Evolutionary conservation across 352 stramenopile genomes (phyloP).

Genomic region (Bremia lactucae): DNA sequence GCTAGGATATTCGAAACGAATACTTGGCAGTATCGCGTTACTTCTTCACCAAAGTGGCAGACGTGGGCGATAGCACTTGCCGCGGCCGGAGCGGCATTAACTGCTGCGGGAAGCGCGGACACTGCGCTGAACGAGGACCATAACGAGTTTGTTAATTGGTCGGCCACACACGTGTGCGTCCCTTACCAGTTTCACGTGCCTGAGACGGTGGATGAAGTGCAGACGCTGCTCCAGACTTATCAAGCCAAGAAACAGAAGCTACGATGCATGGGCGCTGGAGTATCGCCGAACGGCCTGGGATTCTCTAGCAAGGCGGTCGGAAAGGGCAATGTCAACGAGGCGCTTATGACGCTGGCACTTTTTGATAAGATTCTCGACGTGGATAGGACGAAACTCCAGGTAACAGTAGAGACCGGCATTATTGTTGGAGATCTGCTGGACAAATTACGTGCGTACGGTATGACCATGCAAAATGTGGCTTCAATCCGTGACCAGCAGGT

Average conservation of each 20-base stretch:
- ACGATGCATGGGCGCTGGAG: slow-evolving; percentile 90
- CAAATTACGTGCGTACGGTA: slow-evolving; percentile 60
- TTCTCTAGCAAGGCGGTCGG: slow-evolving; percentile 50
- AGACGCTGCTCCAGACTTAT: slow-evolving; percentile 45
- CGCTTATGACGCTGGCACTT: slow-evolving; percentile 88
- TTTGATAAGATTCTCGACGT: slow-evolving; percentile 89
- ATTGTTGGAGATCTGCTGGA: slow-evolving; percentile 71
- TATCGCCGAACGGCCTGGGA: slow-evolving; percentile 94
- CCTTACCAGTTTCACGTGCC: slow-evolving; percentile 57
- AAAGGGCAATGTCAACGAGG: slow-evolving; percentile 27
- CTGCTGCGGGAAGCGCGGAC: slow-evolving; percentile 10
- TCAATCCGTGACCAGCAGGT: slow-evolving; percentile 98
- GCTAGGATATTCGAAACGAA: too few relatives aligned
- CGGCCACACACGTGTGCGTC: slow-evolving; percentile 61
- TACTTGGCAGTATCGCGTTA: slow-evolving; percentile 5
- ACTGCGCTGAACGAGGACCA: slow-evolving; percentile 24
- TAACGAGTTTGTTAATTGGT: slow-evolving; percentile 77
- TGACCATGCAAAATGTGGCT: slow-evolving; percentile 98
- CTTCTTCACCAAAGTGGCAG: not conserved
- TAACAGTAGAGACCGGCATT: slow-evolving; percentile 85
- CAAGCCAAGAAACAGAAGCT: slow-evolving; percentile 69
- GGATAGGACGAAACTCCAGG: slow-evolving; percentile 81
- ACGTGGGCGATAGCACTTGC: slow-evolving; percentile 8
- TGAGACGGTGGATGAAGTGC: slow-evolving; percentile 59
- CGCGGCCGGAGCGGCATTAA: slow-evolving; percentile 10